Evolutionary conservation across 1,284 basidiomycete genomes (phyloP).

Genomic region (Mycosarcoma maydis): DNA sequence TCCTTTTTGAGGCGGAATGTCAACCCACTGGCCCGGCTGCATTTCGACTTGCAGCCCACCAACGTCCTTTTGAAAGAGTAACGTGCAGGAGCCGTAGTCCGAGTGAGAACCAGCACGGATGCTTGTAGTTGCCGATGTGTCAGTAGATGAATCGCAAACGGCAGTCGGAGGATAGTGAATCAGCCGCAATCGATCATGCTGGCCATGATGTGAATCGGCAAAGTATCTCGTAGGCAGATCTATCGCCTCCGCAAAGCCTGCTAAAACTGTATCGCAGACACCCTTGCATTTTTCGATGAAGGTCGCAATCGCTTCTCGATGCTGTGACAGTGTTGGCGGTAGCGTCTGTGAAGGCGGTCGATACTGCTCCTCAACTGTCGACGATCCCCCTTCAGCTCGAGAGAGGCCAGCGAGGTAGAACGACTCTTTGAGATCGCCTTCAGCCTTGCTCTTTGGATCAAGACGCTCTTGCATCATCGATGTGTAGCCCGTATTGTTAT

Average conservation of each 20-base stretch:
- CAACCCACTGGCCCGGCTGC: conserved; percentile 70
- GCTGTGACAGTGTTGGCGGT: conserved; percentile 24
- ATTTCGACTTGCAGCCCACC: conserved; percentile 79
- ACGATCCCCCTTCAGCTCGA: conserved; percentile 3
- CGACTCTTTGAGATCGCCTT: conserved; percentile 59
- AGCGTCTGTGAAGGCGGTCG: conserved; percentile 34
- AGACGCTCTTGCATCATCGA: conserved; percentile 33
- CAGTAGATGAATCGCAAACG: conserved; percentile 2
- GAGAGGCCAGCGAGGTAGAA: conserved; percentile 50
- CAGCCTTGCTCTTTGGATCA: conserved; percentile 25
- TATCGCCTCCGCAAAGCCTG: conserved; percentile 51
- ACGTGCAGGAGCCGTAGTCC: conserved; percentile 84
- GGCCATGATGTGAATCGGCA: conserved; percentile 34
- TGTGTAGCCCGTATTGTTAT: conserved; percentile 49
- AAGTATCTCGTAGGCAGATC: conserved; percentile 34
- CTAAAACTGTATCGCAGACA: conserved; percentile 33
- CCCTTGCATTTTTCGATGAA: conserved; percentile 51
- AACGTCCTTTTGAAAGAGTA: conserved; percentile 85
- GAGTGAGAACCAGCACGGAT: conserved; percentile 58
- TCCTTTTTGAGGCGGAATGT: conserved; percentile 79
- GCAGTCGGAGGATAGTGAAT: conserved; percentile 57
- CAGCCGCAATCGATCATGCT: conserved; percentile 53
- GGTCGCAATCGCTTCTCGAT: conserved; percentile 12
- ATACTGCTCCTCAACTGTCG: conserved; percentile 3
- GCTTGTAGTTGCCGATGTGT: conserved; percentile 2